Percentiles rank a stretch among this genome's conserved stretches.
Conservation (phyloP, 441 rosid genomes). For the Eugenia klotzschiana region DNA sequence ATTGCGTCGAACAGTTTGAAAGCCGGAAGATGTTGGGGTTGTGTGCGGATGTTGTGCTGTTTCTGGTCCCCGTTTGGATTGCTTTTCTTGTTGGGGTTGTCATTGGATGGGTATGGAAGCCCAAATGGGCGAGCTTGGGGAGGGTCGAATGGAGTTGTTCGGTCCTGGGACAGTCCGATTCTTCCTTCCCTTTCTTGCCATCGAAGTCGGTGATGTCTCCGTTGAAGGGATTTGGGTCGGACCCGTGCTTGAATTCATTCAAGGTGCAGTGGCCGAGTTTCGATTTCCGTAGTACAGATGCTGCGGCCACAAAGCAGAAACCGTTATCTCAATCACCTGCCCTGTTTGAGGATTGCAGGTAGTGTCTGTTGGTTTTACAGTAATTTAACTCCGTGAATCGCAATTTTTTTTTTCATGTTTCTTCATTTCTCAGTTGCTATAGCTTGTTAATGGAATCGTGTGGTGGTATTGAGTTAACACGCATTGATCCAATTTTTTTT, state of each 20-base stretch:
- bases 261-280: slow-evolving; percentile 5
- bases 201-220: slow-evolving; percentile 12
- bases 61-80: slow-evolving; percentile 24
- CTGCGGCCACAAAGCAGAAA: background rate
- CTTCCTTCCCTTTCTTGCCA: slow-evolving; percentile 13
- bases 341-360: slow-evolving; percentile 21
- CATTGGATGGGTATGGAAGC: slow-evolving; percentile 67
- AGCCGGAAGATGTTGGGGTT: slow-evolving; percentile 9
- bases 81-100: slow-evolving; percentile 43
- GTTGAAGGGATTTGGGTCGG: slow-evolving; percentile 25
- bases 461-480: background rate
- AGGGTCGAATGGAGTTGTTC: slow-evolving; percentile 3
- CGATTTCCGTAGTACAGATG: slow-evolving; percentile 15
- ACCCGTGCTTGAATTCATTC: slow-evolving; percentile 29
- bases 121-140: slow-evolving; percentile 29
- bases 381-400: background rate
- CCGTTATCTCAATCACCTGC: background rate
- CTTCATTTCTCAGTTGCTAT: background rate
- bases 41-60: slow-evolving; percentile 7
- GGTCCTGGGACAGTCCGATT: slow-evolving; percentile 24
- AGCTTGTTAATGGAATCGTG: background rate
- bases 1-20: background rate
- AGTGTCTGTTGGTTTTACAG: background rate
- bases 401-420: background rate
- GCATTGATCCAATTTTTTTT: too few relatives aligned